phyloP scores from a whole-genome alignment of 257 asterid species.

The Craterostigma plantagineum region DNA sequence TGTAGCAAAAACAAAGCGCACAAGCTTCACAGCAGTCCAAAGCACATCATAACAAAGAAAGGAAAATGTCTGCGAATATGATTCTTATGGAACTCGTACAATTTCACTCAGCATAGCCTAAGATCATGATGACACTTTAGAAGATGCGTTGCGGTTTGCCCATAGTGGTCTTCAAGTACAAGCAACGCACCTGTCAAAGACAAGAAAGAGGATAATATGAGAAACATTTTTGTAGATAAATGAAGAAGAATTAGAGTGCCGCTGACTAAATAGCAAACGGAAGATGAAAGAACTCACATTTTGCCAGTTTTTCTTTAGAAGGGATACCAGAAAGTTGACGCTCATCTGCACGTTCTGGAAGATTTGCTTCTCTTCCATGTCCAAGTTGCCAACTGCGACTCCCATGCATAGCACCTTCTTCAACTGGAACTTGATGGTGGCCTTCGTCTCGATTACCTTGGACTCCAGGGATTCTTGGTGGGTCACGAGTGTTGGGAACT shows the following conservation, averaged over 20 bases:
- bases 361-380: constrained; percentile 10
- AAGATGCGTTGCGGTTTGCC: constrained; percentile 36
- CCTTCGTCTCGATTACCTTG: constrained; percentile 13
- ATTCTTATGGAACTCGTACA: neutral
- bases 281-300: constrained; percentile 5
- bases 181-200: constrained; percentile 26
- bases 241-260: no score
- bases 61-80: neutral
- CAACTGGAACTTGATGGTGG: constrained; percentile 13
- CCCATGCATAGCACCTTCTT: constrained; percentile 16
- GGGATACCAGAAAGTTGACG: constrained; percentile 11
- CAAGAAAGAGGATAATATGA: no score
- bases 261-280: no score
- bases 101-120: neutral
- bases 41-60: neutral
- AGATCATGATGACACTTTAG: constrained; percentile 5
- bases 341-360: constrained; percentile 8
- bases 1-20: no score
- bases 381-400: constrained; percentile 13
- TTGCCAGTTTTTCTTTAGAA: constrained; percentile 15
- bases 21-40: neutral
- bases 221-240: no score
- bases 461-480: constrained; percentile 15
- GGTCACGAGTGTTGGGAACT: constrained; percentile 15
- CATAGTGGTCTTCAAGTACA: constrained; percentile 42